Evolutionary conservation across 1,284 basidiomycete genomes (phyloP).

Genomic region (Fomitopsis schrenkii): DNA sequence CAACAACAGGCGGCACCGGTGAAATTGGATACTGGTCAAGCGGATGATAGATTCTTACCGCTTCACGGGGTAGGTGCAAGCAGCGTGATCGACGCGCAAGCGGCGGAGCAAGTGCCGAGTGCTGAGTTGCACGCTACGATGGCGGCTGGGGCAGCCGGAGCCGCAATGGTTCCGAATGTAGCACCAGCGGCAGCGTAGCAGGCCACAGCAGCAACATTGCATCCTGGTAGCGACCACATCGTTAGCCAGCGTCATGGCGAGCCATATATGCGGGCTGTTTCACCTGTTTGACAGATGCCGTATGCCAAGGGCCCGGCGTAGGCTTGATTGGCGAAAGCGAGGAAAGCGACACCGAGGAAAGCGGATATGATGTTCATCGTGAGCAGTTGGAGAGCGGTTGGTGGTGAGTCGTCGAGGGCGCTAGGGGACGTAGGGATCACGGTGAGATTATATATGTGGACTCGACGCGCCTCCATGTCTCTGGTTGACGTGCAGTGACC

Average conservation of each 20-base stretch:
- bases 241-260: not conserved
- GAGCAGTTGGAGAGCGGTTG: not conserved
- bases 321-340: slow-evolving; percentile 1
- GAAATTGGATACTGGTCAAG: no score
- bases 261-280: not conserved
- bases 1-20: no score
- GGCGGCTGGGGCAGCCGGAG: slow-evolving; percentile 38
- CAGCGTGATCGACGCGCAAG: slow-evolving; percentile 22
- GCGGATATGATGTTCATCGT: slow-evolving; percentile 12
- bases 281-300: slow-evolving; percentile 46
- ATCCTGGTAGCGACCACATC: slow-evolving; percentile 33
- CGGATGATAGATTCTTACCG: not conserved
- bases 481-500: no score
- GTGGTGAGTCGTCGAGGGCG: not conserved
- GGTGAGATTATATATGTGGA: not conserved
- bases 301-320: slow-evolving; percentile 41
- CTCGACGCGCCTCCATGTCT: no score
- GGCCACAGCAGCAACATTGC: slow-evolving; percentile 45
- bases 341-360: not conserved
- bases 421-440: not conserved
- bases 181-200: slow-evolving; percentile 53
- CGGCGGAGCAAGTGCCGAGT: slow-evolving; percentile 36
- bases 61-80: slow-evolving; percentile 26
- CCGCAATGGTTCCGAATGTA: slow-evolving; percentile 43
- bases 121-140: slow-evolving; percentile 47